Base-by-base conservation (phyloP, 352 stramenopile species). In the Pythium myriotylum region DNA sequence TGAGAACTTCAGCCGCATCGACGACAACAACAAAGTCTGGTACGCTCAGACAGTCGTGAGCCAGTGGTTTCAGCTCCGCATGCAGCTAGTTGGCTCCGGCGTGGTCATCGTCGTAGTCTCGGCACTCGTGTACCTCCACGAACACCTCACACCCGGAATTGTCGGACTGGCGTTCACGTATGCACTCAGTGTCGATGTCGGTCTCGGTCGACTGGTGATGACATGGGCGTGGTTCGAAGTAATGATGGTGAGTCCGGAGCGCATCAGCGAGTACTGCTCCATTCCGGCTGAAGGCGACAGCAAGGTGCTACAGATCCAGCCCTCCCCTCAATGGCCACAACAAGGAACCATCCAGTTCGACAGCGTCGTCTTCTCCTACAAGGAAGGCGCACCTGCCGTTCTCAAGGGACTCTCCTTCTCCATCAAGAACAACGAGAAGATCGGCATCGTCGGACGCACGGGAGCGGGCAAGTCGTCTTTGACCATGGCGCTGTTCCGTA, bases 401-500 rank as follows among this genome's bases (percentile, higher is more conserved):
- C 78, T 84, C 32, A 76, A 71, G 23, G 48, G 63, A 24, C 29
- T 85, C 4, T 65, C 70, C 20, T 26, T 90, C 96, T 40, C 12
- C 22, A 73, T 96, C 29, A 54, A 57, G 42, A 43, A 49, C 13
- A 52, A 55, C 46, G 67, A 94, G 47, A 84, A 86, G 59, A 84
- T 91, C 63, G 91, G 87, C 40, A 83, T 98, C n/a, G 89, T 98
- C 1, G 95, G 95, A 19, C 69, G 89, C 59, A 96, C 92, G 0
- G 90, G 91, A 20, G 80, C 77, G 2, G 91, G 90, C 60, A 96
- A 98, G 70, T 92, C 74, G 41, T 86, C 80, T 46, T 70, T 98
- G 14, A 91, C 91, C 10, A 82, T 93, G 52, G 91, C 92, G 27
- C 70, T 99, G 14, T 97, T 98, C 71, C 88, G 96, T 20, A 76